Conservation (phyloP, 306 rosid species). For the Glycine tomentella region DNA sequence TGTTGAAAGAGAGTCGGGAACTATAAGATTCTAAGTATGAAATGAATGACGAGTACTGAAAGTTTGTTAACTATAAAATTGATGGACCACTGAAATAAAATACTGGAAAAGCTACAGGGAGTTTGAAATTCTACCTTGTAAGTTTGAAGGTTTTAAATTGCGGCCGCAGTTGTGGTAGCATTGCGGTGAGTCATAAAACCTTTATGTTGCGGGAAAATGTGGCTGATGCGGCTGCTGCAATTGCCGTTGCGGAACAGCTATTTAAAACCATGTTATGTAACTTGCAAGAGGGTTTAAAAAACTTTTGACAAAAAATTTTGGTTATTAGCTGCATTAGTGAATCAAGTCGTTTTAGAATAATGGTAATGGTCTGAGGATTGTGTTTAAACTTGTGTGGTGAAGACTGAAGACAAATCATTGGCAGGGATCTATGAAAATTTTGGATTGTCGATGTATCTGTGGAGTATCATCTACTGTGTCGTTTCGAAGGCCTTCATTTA, state of each 20-base stretch:
- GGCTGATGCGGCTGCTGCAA: too few relatives aligned
- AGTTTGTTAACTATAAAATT: neutral
- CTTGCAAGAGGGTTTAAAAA: slow-evolving; percentile 15
- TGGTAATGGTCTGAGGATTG: slow-evolving; percentile 4
- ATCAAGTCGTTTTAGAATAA: slow-evolving; percentile 21
- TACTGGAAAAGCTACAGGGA: neutral
- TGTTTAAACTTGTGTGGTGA: slow-evolving; percentile 1
- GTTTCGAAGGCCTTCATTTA: slow-evolving; percentile 7
- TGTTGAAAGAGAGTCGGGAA: neutral
- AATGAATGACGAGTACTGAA: slow-evolving; percentile 1
- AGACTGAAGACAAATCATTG: slow-evolving; percentile 14
- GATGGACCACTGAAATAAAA: neutral
- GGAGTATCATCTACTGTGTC: slow-evolving; percentile 5
- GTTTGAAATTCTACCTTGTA: neutral
- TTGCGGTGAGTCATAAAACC: too few relatives aligned
- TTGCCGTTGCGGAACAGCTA: too few relatives aligned
- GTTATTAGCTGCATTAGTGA: neutral
- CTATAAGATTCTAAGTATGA: neutral
- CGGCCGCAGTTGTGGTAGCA: too few relatives aligned
- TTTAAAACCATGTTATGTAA: neutral
- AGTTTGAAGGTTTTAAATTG: neutral
- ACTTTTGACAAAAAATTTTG: slow-evolving; percentile 11
- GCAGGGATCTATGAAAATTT: slow-evolving; percentile 11
- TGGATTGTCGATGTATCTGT: slow-evolving; percentile 6
- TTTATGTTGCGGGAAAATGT: too few relatives aligned